Base-by-base conservation (phyloP, 202 grass and related monocot genomes). In the Musa balbisiana region DNA sequence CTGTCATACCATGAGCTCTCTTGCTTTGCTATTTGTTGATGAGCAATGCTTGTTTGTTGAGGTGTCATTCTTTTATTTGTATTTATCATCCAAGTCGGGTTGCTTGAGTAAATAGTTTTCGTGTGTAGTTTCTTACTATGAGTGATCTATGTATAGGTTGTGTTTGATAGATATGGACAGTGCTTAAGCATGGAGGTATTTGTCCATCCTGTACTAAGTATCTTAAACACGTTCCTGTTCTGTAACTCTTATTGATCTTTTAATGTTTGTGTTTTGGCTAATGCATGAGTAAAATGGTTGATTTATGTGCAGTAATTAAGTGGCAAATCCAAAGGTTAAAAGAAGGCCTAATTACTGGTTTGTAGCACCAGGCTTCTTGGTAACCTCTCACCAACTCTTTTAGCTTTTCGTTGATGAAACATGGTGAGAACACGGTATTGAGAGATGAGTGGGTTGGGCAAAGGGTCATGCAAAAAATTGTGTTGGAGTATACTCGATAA, bases 1-100 rank as follows among this genome's bases (percentile, higher is more conserved):
- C 17, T 51, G 67, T 21, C 19, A 4, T 21, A 20, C 5, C 15
- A 11, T 70, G 67, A 70, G 9, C 20, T 16, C 43, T 21, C 67
- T 70, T 70, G 33, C 67, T 70, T 70, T 70, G 33, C 33, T 70
- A 70, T 70, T 70, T 51, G 43, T 52, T 49, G 67, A 70, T n/a
- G 43, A 70, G 33, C 43, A n/a, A 70, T 70, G 27, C 49, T 70
- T 50, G 67, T 20, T 21, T 51, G 67, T 70, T 70, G 67, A 19
- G 43, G 1, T 56, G 72, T 1, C 72, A 74, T 74, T 74, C 72
- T 74, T 74, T 74, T 58, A 74, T 74, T 71, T 74, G 53, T 74
- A 74, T 15, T 17, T 9, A 74, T 25, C 51, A 25, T 33, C 53
- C 14, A 11, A 9, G 52, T 74, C 27, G 52, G 21, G 20, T 56